Percentiles rank a stretch among this genome's conserved stretches.
Conservation (phyloP, 805 yeast genomes). For the Wickerhamomyces bisporus region DNA sequence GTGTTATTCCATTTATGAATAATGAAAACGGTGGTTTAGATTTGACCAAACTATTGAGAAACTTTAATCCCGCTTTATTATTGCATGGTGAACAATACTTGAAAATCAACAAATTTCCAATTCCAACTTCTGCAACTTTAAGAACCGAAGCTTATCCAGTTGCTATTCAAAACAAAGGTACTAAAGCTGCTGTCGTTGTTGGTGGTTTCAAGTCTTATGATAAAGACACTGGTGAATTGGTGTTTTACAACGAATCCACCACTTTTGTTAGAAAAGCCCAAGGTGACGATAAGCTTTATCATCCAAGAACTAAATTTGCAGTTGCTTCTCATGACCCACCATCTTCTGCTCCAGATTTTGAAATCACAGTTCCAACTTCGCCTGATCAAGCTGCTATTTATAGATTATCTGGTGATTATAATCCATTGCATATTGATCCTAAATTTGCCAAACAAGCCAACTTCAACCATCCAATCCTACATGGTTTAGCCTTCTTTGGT, state of each 20-base stretch:
- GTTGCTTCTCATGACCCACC: conserved; percentile 61
- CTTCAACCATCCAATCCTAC: conserved; percentile 82
- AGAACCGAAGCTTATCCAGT: conserved; percentile 62
- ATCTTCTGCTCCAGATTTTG: conserved; percentile 59
- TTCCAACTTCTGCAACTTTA: conserved; percentile 66
- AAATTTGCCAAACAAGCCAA: conserved; percentile 81
- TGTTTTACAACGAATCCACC: conserved; percentile 80
- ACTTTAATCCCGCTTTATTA: conserved; percentile 84
- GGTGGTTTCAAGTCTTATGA: conserved; percentile 71
- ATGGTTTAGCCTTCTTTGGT: conserved; percentile 89
- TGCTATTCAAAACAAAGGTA: conserved; percentile 77
- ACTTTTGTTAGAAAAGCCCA: conserved; percentile 72
- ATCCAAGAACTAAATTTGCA: conserved; percentile 54
- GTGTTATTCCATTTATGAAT: conserved; percentile 83
- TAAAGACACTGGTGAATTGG: conserved; percentile 55
- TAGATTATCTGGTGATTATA: conserved; percentile 89
- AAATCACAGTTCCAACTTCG: conserved; percentile 49
- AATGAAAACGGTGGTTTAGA: conserved; percentile 52
- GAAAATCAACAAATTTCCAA: conserved; percentile 67
- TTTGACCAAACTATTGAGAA: conserved; percentile 57
- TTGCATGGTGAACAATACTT: conserved; percentile 95
- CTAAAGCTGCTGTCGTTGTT: conserved; percentile 71
- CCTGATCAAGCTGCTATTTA: conserved; percentile 83
- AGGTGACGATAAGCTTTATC: conserved; percentile 44
- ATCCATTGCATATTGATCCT: conserved; percentile 95